phyloP scores from a whole-genome alignment of 352 stramenopile species.

The Phytophthora sansomeana region DNA sequence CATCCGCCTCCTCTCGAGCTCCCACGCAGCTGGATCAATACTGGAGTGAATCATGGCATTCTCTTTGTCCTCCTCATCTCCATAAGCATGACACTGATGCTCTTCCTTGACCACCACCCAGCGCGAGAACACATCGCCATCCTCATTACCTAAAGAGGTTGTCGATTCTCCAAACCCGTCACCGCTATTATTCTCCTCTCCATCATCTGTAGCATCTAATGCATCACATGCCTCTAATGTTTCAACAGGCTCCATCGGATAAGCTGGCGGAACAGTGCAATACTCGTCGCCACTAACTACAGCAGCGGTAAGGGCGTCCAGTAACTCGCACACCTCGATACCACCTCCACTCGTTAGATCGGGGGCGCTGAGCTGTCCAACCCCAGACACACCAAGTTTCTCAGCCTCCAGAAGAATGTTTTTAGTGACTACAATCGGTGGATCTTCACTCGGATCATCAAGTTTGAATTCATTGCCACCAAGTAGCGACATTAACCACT shows the following conservation, averaged over 20 bases:
- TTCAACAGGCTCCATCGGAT: constrained; percentile 55
- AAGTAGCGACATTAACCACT: constrained; percentile 55
- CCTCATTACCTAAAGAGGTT: constrained; percentile 25
- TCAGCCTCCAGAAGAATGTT: constrained; percentile 65
- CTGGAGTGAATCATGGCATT: constrained; percentile 50
- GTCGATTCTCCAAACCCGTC: constrained; percentile 44
- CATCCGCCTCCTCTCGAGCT: constrained; percentile 45
- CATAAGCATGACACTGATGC: neutral
- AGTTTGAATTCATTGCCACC: constrained; percentile 30
- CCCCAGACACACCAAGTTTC: constrained; percentile 42
- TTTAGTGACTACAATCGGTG: constrained; percentile 47
- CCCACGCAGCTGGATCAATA: constrained; percentile 52
- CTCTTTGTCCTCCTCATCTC: constrained; percentile 14
- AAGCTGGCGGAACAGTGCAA: constrained; percentile 30
- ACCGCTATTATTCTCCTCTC: constrained; percentile 15
- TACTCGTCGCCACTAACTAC: constrained; percentile 36
- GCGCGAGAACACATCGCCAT: constrained; percentile 46
- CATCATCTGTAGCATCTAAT: constrained; percentile 56
- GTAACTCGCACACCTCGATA: constrained; percentile 59
- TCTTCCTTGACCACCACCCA: constrained; percentile 59
- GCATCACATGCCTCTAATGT: constrained; percentile 49
- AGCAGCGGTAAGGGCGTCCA: constrained; percentile 54
- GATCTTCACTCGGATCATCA: constrained; percentile 12
- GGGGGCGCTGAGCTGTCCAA: constrained; percentile 48
- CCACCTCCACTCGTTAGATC: constrained; percentile 50